Base-by-base conservation (phyloP, 495 filamentous ascomycete species). In the Tirmania nivea region DNA sequence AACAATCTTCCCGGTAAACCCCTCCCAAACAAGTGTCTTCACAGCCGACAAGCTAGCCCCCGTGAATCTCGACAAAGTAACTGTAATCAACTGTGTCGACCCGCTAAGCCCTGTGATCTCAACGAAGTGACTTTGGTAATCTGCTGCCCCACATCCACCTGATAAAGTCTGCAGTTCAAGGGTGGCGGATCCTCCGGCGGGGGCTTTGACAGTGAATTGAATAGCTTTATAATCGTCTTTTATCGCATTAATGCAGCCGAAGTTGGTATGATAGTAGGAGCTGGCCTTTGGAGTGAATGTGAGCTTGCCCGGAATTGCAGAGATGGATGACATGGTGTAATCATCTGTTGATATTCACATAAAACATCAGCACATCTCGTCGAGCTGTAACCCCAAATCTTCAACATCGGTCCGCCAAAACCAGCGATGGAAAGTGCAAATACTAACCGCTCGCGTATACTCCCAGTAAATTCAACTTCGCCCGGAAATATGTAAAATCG, bases 201-300 rank as follows among this genome's bases (percentile, higher is more conserved):
- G 76, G 1, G 71, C 73, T 60, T 75, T 71, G 58, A 78, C 63
- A 49, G 66, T 70, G 58, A 79, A 79, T 34, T 72, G 70, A 39
- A 80, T 54, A 4, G 69, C 70, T 50, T 68, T 69, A 60, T 78
- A 78, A 10, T 67, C 68, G 31, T 66, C 61, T 21, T 68, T 67
- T 10, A 61, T 58, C 37, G 70, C 68, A 39, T 68, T 65, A 48
- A 72, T 61, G 59, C 76, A 79, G 9, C 61, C 56, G 53, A 78
- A 73, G 10, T 69, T 70, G 54, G 76, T 75, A 54, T 78, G 78
- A 55, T 77, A 74, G 59, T 79, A 79, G n/a, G 72, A 73, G 11
- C 64, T 59, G 48, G 67, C 55, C 34, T 68, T 72, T 9, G 73
- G 73, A 6, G 69, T 71, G 61, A 79, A 78, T 9, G 69, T 68